Evolutionary conservation across 805 yeast genomes (phyloP), one percentile per base, ranked within the genome.

Genomic region (Saccharomycopsis schoenii): DNA sequence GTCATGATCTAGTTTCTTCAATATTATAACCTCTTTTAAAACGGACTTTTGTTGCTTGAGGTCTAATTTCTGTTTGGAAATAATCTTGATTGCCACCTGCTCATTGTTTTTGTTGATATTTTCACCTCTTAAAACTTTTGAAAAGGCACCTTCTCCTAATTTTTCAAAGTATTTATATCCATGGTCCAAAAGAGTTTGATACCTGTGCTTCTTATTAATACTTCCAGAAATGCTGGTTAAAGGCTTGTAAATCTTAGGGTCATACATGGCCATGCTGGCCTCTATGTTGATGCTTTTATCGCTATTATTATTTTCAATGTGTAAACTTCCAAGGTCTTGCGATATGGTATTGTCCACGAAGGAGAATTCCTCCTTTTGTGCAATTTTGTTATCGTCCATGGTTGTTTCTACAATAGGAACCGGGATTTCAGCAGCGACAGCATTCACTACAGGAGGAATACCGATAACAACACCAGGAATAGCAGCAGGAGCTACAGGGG

Each of bases 81-180:
- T 86, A 37, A 82, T 76, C 67, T 82, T 82, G 42, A 82, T 73
- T 1, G 85, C 86, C 24, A 81, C 82, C 15, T 64, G 64, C n/a
- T 62, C 57, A 19, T 50, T 29, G 47, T 52, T 56, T 4, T 67
- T 66, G 19, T 60, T 57, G 15, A 59, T 59, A 24, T 66, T 59
- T 39, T 55, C 59, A 10, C 89, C 92, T 59, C 81, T 81, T 72
- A 83, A 85, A 17, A 88, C 96, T 37, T 82, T 79, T 2, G 92
- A 86, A 66, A 88, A 88, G 0, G 96, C 92, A 29, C 96, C 96
- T 70, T 88, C 94, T 9, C 96, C 96, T 64, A 88, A 79, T 67
- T 79, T 78, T 54, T 75, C 75, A 2, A 77, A 59, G 34, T 82
- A 67, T 58, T 70, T 70, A 43, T 61, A 61, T 9, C 36, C 15